Evolutionary conservation across 1,139 yeast genomes (phyloP).

Genomic region (Diutina mesorugosa): DNA sequence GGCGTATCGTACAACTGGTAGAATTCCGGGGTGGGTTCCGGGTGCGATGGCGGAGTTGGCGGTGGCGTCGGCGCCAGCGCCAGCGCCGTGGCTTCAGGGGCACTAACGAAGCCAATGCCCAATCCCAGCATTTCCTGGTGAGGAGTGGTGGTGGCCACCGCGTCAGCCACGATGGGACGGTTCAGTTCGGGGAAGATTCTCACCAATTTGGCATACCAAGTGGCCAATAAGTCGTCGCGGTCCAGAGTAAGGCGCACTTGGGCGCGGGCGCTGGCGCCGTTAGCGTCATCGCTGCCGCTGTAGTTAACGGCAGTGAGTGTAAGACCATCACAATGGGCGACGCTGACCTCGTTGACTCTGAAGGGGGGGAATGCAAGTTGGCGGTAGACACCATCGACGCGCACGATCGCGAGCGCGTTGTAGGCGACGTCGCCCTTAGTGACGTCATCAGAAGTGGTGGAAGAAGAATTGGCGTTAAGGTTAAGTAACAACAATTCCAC

Average conservation of each 20-base stretch:
- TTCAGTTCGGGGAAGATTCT: neutral
- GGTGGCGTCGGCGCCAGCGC: neutral
- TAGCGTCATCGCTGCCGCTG: neutral
- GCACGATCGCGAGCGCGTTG: neutral
- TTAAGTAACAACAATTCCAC: neutral
- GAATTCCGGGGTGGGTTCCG: neutral
- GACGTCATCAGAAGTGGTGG: neutral
- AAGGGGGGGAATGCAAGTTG: constrained; percentile 1
- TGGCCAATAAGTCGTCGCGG: neutral
- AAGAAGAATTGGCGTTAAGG: neutral
- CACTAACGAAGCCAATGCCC: neutral
- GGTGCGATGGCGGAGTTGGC: neutral
- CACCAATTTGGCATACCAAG: neutral
- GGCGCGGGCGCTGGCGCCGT: neutral
- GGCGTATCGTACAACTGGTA: neutral
- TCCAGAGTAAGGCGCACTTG: neutral
- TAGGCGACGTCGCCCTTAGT: neutral
- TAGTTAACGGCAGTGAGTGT: neutral
- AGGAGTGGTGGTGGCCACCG: neutral
- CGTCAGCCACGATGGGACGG: neutral
- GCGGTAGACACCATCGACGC: neutral
- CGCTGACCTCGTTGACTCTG: neutral
- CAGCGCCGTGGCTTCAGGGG: neutral
- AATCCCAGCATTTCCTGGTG: neutral
- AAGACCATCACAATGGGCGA: neutral